phyloP scores from a whole-genome alignment of 202 grass and related monocot genomes.

The Saccharum hybrid region DNA sequence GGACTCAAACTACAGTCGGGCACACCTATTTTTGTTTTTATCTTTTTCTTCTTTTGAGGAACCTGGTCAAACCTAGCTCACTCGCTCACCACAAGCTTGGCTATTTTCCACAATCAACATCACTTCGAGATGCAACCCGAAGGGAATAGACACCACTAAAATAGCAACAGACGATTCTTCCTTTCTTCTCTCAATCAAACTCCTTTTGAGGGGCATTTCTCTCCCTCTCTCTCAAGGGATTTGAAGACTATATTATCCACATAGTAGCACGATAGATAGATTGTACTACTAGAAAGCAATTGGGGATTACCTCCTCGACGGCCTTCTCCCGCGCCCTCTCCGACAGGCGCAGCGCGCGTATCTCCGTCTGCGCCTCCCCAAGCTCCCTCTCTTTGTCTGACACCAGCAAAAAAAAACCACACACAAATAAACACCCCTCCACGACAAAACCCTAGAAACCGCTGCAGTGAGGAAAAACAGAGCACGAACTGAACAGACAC shows the following conservation, averaged over 20 bases:
- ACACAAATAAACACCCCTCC: not conserved
- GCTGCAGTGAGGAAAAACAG: not conserved
- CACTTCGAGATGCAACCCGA: conserved; percentile 3
- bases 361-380: conserved; percentile 87
- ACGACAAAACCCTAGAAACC: not conserved
- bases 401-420: conserved; percentile 15
- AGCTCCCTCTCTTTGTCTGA: conserved; percentile 89
- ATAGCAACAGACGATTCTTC: conserved; percentile 10
- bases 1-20: conserved; percentile 10
- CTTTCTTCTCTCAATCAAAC: not conserved
- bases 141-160: conserved; percentile 16
- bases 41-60: not conserved
- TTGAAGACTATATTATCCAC: not conserved
- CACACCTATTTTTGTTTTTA: conserved; percentile 1
- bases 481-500: not conserved
- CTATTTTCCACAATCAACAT: conserved; percentile 14
- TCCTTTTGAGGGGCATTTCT: not conserved
- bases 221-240: not conserved
- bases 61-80: not conserved
- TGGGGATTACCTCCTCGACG: conserved; percentile 82
- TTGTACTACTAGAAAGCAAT: conserved; percentile 3
- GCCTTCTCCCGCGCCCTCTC: conserved; percentile 97
- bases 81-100: conserved; percentile 11
- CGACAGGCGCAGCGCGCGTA: conserved; percentile 84
- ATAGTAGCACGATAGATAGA: not conserved